phyloP scores from a whole-genome alignment of 495 filamentous ascomycete species.

The Neurospora sp. region DNA sequence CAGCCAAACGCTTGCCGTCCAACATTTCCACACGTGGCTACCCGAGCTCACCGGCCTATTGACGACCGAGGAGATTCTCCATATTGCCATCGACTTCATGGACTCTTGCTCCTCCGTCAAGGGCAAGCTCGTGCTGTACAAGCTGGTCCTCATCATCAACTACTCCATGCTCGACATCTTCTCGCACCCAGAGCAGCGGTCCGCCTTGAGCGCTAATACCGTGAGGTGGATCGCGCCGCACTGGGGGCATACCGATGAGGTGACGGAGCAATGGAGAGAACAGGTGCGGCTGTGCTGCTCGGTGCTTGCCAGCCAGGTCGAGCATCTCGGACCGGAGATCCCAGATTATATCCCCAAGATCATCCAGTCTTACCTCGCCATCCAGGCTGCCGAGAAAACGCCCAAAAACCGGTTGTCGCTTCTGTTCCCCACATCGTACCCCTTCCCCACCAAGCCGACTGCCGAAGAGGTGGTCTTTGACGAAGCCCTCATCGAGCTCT shows the following conservation, averaged over 20 bases:
- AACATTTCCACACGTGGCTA: conserved; percentile 95
- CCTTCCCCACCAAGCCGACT: conserved; percentile 69
- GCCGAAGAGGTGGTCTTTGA: conserved; percentile 59
- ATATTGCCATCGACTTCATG: conserved; percentile 87
- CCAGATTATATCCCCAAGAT: conserved; percentile 86
- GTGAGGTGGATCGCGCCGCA: conserved; percentile 87
- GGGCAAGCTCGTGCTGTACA: conserved; percentile 90
- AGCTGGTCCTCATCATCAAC: conserved; percentile 84
- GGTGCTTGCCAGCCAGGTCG: conserved; percentile 73
- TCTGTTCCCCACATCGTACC: conserved; percentile 82
- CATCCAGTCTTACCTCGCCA: conserved; percentile 74
- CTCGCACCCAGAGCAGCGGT: conserved; percentile 60
- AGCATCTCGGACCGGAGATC: conserved; percentile 66
- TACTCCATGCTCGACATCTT: conserved; percentile 75
- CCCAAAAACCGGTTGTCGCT: conserved; percentile 66
- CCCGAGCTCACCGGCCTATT: conserved; percentile 75
- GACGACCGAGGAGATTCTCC: conserved; percentile 71
- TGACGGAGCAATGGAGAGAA: conserved; percentile 80
- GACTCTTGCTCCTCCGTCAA: conserved; percentile 81
- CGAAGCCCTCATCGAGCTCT: conserved; percentile 81
- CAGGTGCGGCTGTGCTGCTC: conserved; percentile 89
- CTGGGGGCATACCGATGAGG: conserved; percentile 67
- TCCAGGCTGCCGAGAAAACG: conserved; percentile 52
- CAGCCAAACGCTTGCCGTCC: conserved; percentile 88
- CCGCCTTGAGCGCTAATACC: conserved; percentile 67